Conservation (phyloP, 1,284 basidiomycete species). For the Cutaneotrichosporon sp. region DNA sequence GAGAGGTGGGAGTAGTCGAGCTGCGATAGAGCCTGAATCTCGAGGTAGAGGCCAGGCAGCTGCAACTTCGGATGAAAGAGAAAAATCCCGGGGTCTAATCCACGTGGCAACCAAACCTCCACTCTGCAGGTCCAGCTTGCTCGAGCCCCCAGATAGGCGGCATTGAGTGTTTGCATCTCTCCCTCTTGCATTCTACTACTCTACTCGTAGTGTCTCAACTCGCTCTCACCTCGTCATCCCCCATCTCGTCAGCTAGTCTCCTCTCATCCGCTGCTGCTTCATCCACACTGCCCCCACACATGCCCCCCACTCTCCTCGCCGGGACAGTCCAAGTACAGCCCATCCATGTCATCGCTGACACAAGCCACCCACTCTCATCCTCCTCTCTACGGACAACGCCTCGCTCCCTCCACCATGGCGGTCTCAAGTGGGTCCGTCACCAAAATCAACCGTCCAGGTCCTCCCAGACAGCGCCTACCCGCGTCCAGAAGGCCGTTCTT, state of each 20-base stretch:
- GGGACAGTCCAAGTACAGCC: conserved; percentile 32
- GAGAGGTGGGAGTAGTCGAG: not conserved
- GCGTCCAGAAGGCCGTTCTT: not conserved
- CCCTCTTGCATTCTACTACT: too few species aligned
- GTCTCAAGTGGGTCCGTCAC: conserved; percentile 61
- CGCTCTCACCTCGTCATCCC: too few species aligned
- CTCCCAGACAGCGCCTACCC: conserved; percentile 60
- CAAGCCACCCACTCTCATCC: conserved; percentile 68
- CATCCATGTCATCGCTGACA: not conserved
- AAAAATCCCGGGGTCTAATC: conserved; percentile 1
- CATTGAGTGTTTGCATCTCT: too few species aligned
- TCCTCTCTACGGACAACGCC: conserved; percentile 73
- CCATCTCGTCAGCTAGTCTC: too few species aligned
- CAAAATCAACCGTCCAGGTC: conserved; percentile 65
- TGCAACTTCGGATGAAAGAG: conserved; percentile 4
- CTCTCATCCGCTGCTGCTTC: not conserved
- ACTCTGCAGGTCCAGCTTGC: not conserved
- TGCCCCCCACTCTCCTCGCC: conserved; percentile 28
- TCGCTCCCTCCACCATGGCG: conserved; percentile 65
- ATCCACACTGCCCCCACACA: not conserved
- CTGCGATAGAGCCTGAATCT: not conserved
- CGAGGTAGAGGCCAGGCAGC: too few species aligned
- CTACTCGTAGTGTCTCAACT: too few species aligned
- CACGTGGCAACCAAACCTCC: conserved; percentile 3
- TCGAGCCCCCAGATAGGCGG: too few species aligned